phyloP scores from a whole-genome alignment of 2,329 filamentous ascomycete genomes.

The Didymella pomorum region DNA sequence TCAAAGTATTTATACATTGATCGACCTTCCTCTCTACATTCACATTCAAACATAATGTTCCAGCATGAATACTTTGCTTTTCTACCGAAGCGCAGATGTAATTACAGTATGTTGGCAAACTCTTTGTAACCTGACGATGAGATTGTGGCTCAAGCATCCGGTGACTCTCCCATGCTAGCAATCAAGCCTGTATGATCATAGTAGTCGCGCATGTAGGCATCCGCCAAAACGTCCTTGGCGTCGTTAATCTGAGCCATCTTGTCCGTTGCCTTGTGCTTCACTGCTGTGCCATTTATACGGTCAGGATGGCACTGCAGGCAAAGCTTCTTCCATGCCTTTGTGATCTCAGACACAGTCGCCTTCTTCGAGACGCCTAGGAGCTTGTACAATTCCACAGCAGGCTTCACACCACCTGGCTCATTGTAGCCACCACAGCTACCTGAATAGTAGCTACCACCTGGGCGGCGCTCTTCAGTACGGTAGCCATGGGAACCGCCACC shows the following conservation, averaged over 20 bases:
- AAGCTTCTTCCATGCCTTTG: constrained; percentile 93
- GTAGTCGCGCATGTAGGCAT: constrained; percentile 20
- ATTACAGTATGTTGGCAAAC: not conserved
- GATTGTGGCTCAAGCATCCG: not conserved
- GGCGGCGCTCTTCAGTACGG: constrained; percentile 5
- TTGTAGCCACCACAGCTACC: not conserved
- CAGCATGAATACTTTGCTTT: no score
- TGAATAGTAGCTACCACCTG: not conserved
- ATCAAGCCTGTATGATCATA: constrained; percentile 31
- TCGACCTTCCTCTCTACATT: not conserved
- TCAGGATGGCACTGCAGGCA: constrained; percentile 97
- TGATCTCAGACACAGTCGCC: constrained; percentile 77
- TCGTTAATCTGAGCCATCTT: constrained; percentile 36
- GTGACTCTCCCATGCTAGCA: not conserved
- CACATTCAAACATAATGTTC: no score
- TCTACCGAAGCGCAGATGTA: not conserved
- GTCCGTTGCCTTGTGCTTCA: constrained; percentile 26
- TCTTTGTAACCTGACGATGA: not conserved
- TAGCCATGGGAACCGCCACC: not conserved
- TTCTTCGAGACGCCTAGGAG: constrained; percentile 81
- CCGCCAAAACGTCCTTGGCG: constrained; percentile 29
- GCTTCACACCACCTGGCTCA: constrained; percentile 1
- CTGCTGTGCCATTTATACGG: constrained; percentile 14
- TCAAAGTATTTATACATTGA: no score
- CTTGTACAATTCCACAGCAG: constrained; percentile 73